Conservation (phyloP, 805 yeast genomes). For the Wickerhamiella siamensis region DNA sequence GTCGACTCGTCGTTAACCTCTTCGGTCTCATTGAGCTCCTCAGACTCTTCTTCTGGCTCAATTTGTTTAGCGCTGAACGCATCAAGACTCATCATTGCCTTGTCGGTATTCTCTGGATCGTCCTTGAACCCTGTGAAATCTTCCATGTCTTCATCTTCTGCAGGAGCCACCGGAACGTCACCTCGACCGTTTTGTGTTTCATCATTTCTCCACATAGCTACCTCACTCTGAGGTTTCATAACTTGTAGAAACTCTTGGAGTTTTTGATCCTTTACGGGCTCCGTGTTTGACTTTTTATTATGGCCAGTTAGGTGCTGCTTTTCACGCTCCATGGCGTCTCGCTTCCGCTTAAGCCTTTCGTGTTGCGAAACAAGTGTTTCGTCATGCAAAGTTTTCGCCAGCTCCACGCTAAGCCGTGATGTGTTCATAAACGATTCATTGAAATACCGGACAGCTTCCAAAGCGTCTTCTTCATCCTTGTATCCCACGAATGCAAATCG, state of each 20-base stretch:
- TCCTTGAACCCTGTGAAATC: background rate
- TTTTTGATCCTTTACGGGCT: constrained; percentile 25
- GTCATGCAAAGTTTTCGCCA: constrained; percentile 79
- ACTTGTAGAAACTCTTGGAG: constrained; percentile 70
- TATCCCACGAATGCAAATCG: constrained; percentile 89
- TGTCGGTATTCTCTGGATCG: constrained; percentile 5
- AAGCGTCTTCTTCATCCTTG: constrained; percentile 59
- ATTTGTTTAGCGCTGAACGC: background rate
- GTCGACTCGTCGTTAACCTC: background rate
- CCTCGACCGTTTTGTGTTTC: constrained; percentile 25
- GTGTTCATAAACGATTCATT: constrained; percentile 74
- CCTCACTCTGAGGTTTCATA: constrained; percentile 52
- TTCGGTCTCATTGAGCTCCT: constrained; percentile 8
- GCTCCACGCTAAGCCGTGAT: constrained; percentile 56
- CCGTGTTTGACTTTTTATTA: background rate
- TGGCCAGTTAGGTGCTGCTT: background rate
- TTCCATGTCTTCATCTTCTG: constrained; percentile 31
- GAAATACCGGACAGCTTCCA: constrained; percentile 59
- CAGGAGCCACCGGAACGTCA: constrained; percentile 3
- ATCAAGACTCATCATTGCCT: background rate
- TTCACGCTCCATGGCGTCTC: constrained; percentile 24
- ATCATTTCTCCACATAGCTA: constrained; percentile 23
- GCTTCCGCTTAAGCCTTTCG: constrained; percentile 19
- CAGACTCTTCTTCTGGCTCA: constrained; percentile 5
- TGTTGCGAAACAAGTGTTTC: constrained; percentile 46